Conservation (phyloP, 306 rosid genomes). For the Bauhinia variegata region DNA sequence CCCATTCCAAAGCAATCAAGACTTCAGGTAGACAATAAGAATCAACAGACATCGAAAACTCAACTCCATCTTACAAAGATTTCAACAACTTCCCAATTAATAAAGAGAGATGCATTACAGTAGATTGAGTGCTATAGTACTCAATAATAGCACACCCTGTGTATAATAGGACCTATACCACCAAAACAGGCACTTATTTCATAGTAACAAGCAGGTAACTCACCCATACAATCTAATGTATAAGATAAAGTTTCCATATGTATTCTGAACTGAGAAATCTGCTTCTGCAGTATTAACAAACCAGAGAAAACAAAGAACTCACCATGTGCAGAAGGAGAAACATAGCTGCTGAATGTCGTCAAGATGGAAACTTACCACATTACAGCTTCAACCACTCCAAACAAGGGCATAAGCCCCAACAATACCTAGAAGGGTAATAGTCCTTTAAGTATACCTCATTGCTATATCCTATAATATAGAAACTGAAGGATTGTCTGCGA, state of each 20-base stretch:
- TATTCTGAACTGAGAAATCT: conserved; percentile 27
- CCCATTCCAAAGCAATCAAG: too few species aligned
- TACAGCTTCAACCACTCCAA: conserved; percentile 92
- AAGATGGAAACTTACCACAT: conserved; percentile 21
- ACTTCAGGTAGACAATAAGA: too few species aligned
- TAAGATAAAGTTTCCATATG: conserved; percentile 9
- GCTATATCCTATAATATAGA: conserved; percentile 77
- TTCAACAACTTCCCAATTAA: too few species aligned
- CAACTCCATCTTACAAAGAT: too few species aligned
- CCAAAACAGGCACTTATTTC: too few species aligned
- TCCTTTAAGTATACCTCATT: conserved; percentile 89
- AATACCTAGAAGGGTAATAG: conserved; percentile 78
- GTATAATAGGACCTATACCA: too few species aligned
- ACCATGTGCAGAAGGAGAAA: neutral
- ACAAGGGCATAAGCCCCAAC: conserved; percentile 98
- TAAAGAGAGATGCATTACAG: too few species aligned
- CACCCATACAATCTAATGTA: neutral
- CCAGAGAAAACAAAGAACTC: conserved; percentile 15
- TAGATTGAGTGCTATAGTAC: too few species aligned
- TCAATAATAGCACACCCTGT: too few species aligned
- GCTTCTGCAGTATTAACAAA: conserved; percentile 15
- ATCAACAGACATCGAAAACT: too few species aligned
- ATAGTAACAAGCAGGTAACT: neutral
- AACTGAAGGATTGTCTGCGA: conserved; percentile 70
- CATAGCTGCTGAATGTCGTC: conserved; percentile 15